Evolutionary conservation across 2,329 filamentous ascomycete species (phyloP), one percentile per base, ranked within the genome.

Genomic region (Trichoderma breve): DNA sequence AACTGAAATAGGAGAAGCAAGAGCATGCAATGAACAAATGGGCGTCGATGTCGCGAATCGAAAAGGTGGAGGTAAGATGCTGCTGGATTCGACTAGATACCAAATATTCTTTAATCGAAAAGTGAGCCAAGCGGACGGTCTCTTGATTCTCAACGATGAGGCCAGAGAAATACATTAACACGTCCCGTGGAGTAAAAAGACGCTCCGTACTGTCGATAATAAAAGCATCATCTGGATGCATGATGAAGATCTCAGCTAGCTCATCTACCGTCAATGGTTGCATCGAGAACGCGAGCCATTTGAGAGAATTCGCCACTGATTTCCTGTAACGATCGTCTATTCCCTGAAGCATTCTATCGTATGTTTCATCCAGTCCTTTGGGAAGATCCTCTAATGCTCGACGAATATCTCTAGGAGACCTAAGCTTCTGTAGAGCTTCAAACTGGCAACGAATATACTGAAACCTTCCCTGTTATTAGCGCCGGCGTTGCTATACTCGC

Each of bases 51-150:
- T 72, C 70, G 21, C 26, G 26, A 21, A 73, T 53, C 4, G 53
- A 39, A 21, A 73, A 73, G 24, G 18, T 9, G 0, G 21, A 6
- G 4, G 60, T 61, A 9, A 53, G 34, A 4, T 47, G 14, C 7
- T 62, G 11, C 26, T 15, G 3, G 7, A 73, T 72, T 8, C 61
- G 60, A 15, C 36, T 39, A n/a, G 64, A 73, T 9, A 32, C 36
- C 55, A 72, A 24, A n/a, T 73, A 72, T 36, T 72, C 72, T 28
- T 73, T 72, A 6, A 73, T 53, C 3, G 72, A 73, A 32, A 66
- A 67, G 12, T 73, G 72, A 12, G 70, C 70, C 24, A 72, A 30
- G 24, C 72, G 70, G 28, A 73, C 60, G 18, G 6, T 18, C 24
- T 1, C 5, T 1, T 2, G 1, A n/a, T 8, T n/a, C 8, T 30